Percentiles rank a stretch among this genome's conserved stretches.
These are phyloP conservation scores for Populus deltoides DNA, from an alignment of 345 rosid species.

Conservation along the genomic window DNA sequence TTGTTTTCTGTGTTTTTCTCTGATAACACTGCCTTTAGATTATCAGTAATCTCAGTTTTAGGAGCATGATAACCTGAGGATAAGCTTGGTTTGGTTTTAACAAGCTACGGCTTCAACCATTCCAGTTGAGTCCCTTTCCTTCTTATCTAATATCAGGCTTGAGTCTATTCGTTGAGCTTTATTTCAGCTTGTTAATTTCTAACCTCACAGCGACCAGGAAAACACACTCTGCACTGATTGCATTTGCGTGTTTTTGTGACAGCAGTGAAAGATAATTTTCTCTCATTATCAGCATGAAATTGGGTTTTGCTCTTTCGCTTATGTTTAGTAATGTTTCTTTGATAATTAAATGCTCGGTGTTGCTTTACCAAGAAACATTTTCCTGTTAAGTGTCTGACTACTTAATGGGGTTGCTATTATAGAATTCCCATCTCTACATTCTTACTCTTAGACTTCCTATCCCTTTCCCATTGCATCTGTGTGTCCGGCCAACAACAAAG, in stretches of 20 bases:
- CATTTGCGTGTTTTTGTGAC: background rate
- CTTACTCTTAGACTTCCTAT: background rate
- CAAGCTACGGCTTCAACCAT: background rate
- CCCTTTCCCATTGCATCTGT: background rate
- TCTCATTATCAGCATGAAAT: background rate
- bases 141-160: background rate
- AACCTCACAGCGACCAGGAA: background rate
- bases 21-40: background rate
- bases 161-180: background rate
- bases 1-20: constrained; percentile 3
- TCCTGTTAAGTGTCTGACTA: background rate
- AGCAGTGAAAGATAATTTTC: background rate
- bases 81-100: background rate
- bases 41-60: background rate
- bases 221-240: background rate
- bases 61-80: background rate
- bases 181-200: background rate
- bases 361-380: background rate
- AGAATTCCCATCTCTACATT: too few species aligned
- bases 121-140: background rate
- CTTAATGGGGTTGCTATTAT: background rate
- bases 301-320: background rate
- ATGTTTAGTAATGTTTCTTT: background rate
- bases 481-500: background rate
- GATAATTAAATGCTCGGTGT: background rate